A percentile compares a stretch with the other conserved stretches of the same genome.
phyloP scores from a whole-genome alignment of 139 green algal species.

The Eudorina sp. region DNA sequence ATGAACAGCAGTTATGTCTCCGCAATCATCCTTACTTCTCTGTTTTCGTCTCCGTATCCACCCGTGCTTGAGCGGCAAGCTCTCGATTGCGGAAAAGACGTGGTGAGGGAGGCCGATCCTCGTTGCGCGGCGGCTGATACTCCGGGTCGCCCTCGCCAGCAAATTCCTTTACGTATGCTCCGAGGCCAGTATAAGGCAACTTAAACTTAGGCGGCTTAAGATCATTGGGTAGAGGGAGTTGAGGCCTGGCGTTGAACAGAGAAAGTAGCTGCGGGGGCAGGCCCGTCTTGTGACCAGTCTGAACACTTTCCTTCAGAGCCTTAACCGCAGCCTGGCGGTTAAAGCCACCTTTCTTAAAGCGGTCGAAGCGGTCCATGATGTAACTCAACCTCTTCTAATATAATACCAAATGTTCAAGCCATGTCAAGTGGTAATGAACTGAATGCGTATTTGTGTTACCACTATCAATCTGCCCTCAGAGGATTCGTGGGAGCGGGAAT shows the following conservation, averaged over 20 bases:
- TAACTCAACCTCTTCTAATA: neutral
- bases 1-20: neutral
- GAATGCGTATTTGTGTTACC: too few relatives aligned
- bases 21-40: constrained; percentile 74
- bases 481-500: too few relatives aligned
- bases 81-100: constrained; percentile 82
- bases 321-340: constrained; percentile 54
- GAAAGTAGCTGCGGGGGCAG: constrained; percentile 81
- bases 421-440: too few relatives aligned
- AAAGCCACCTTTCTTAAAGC: constrained; percentile 48
- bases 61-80: constrained; percentile 73
- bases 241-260: constrained; percentile 76
- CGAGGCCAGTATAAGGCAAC: constrained; percentile 76
- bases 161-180: constrained; percentile 76
- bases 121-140: constrained; percentile 76
- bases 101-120: constrained; percentile 49
- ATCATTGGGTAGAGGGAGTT: constrained; percentile 36
- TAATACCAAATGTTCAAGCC: too few relatives aligned
- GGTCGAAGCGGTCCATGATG: constrained; percentile 36
- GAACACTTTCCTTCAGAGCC: constrained; percentile 69
- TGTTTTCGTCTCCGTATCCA: constrained; percentile 78
- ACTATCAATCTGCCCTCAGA: too few relatives aligned
- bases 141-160: constrained; percentile 78
- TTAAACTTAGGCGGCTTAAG: constrained; percentile 61
- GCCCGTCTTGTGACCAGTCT: constrained; percentile 81